These are phyloP conservation scores for Coriaria nepalensis DNA, from an alignment of 306 rosid species.

Conservation along the genomic window DNA sequence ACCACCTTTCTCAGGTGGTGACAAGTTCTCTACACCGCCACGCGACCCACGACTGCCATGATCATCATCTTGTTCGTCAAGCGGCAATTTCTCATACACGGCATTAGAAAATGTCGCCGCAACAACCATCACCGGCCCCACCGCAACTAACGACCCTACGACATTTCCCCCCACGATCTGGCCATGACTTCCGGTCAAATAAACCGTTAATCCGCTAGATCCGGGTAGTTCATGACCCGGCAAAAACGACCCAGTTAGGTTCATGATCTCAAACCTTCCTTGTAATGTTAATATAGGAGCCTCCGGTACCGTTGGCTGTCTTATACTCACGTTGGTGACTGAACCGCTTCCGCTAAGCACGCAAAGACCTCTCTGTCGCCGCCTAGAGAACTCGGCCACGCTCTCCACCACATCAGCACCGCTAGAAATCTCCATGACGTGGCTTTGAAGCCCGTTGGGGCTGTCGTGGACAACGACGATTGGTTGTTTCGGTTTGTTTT, in stretches of 20 bases:
- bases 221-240: conserved; percentile 95
- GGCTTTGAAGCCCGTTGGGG: conserved; percentile 84
- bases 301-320: conserved; percentile 76
- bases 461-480: conserved; percentile 77
- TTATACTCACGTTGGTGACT: conserved; percentile 71
- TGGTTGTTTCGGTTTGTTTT: conserved; percentile 89
- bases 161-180: conserved; percentile 91
- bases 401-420: conserved; percentile 85
- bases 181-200: conserved; percentile 75
- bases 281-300: conserved; percentile 62
- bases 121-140: conserved; percentile 82
- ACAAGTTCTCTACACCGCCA: conserved; percentile 22
- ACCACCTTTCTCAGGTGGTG: conserved; percentile 39
- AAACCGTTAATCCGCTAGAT: conserved; percentile 68
- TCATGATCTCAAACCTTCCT: conserved; percentile 83
- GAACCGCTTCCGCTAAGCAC: conserved; percentile 88
- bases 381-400: conserved; percentile 64
- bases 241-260: conserved; percentile 66
- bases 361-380: conserved; percentile 90
- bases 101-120: conserved; percentile 96
- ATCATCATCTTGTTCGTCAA: conserved; percentile 76
- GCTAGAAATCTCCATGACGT: conserved; percentile 77
- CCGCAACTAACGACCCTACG: conserved; percentile 76
- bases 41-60: conserved; percentile 24
- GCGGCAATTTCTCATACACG: conserved; percentile 77